phyloP scores from a whole-genome alignment of 345 rosid species.

The Trapa incisa region DNA sequence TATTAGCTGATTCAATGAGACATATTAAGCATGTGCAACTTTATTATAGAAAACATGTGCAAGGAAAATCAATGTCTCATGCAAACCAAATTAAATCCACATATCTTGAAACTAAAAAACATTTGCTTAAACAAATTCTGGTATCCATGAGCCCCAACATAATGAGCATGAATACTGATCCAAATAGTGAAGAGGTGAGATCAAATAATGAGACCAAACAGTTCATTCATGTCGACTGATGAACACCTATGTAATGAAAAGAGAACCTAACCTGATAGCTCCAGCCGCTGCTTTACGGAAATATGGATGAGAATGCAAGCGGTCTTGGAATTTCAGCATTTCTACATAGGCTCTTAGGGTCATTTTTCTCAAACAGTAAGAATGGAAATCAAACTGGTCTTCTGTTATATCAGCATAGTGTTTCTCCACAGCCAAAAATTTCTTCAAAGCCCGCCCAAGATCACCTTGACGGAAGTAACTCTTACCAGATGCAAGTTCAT shows the following conservation, averaged over 20 bases:
- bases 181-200: background rate
- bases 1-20: background rate
- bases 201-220: background rate
- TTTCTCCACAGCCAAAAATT: slow-evolving; percentile 94
- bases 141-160: background rate
- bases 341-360: slow-evolving; percentile 90
- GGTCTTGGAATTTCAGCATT: slow-evolving; percentile 98
- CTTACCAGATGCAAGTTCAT: slow-evolving; percentile 97
- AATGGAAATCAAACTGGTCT: slow-evolving; percentile 97
- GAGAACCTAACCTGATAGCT: slow-evolving; percentile 62
- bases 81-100: background rate
- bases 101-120: background rate
- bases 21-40: background rate
- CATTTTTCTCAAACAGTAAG: slow-evolving; percentile 98
- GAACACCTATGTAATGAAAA: background rate
- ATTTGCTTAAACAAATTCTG: background rate
- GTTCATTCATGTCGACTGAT: background rate
- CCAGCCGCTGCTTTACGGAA: slow-evolving; percentile 94
- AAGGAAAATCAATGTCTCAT: background rate
- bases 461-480: slow-evolving; percentile 93
- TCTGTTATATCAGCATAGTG: slow-evolving; percentile 96
- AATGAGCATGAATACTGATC: background rate
- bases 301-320: slow-evolving; percentile 80
- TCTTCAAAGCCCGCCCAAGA: slow-evolving; percentile 89
- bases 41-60: background rate